phyloP scores from a whole-genome alignment of 768 basidiomycete species.

The Hortiboletus flavorubellus region DNA sequence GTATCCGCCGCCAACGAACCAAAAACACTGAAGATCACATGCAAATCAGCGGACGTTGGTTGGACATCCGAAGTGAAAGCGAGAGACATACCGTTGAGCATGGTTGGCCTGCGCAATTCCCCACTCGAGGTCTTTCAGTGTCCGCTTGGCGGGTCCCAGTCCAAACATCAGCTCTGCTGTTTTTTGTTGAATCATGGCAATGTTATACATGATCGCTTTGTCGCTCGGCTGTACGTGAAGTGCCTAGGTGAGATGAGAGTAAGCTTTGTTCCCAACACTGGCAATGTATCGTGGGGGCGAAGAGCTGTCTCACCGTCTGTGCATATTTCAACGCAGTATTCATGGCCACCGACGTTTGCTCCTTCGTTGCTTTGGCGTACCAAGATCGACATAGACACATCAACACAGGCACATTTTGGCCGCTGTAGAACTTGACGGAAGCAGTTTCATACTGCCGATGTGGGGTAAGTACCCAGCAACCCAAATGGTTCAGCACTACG shows the following conservation, averaged over 20 bases:
- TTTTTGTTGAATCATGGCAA: conserved; percentile 98
- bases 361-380: conserved; percentile 92
- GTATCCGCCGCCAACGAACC: conserved; percentile 76
- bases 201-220: conserved; percentile 90
- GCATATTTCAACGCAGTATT: conserved; percentile 80
- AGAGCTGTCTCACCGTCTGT: conserved; percentile 53
- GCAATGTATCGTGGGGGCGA: not conserved
- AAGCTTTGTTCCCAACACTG: not conserved
- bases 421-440: conserved; percentile 69
- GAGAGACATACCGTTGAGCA: conserved; percentile 70
- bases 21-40: conserved; percentile 58
- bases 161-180: conserved; percentile 86
- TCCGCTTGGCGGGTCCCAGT: conserved; percentile 69
- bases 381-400: conserved; percentile 89
- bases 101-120: conserved; percentile 80
- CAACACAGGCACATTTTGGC: conserved; percentile 71
- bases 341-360: conserved; percentile 81
- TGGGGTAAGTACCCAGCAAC: not conserved
- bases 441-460: conserved; percentile 83
- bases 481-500: conserved; percentile 23
- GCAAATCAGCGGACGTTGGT: not conserved
- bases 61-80: not conserved
- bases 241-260: conserved; percentile 49
- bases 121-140: conserved; percentile 71
- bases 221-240: conserved; percentile 81